Evolutionary conservation across 805 yeast genomes (phyloP), one percentile per base, ranked within the genome.

Genomic region (Barnettozyma sucrosica): DNA sequence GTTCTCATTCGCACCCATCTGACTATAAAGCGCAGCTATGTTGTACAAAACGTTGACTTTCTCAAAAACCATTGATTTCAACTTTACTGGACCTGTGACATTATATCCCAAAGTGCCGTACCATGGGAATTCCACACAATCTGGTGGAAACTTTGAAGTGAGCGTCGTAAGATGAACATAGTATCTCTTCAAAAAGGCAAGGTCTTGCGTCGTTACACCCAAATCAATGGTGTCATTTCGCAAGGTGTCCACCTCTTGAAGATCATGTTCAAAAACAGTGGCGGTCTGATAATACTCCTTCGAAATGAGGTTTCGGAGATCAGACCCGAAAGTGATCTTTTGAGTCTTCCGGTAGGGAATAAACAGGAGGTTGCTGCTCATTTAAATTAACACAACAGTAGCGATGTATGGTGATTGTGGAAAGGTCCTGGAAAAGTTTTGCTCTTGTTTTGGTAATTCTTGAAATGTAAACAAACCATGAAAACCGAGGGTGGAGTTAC

Each of bases 41-140:
- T 88, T 89, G 66, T 77, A 89, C 6, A 82, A 57, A 0, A 86
- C 61, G 57, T 85, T 85, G 38, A 75, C 59, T 52, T 70, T 71
- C 61, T 90, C 97, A 56, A 76, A 80, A 21, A 61, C 53, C 5
- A 86, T 60, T 0, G 89, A 78, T 24, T 66, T 62, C 34, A 69
- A 57, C 42, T 65, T 69, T 16, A 72, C 66, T 1, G 80, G 77
- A 0, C 79, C 76, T 7, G 72, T 64, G 3, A 75, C 70, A 18
- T 80, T 68, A 45, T 76, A 75, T 0, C 86, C 83, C 5, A 86
- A 65, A 1, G 88, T 77, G 20, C 83, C 82, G 58, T 68, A 77
- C 98, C 97, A 92, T 0, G 79, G 71, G 54, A 88, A 83, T 34
- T 71, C 75, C 8, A 79, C 65, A 18, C 74, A 68, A 51, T 83